Base-by-base conservation (phyloP, 148 eudicot genomes). In the Spergularia bocconei region DNA sequence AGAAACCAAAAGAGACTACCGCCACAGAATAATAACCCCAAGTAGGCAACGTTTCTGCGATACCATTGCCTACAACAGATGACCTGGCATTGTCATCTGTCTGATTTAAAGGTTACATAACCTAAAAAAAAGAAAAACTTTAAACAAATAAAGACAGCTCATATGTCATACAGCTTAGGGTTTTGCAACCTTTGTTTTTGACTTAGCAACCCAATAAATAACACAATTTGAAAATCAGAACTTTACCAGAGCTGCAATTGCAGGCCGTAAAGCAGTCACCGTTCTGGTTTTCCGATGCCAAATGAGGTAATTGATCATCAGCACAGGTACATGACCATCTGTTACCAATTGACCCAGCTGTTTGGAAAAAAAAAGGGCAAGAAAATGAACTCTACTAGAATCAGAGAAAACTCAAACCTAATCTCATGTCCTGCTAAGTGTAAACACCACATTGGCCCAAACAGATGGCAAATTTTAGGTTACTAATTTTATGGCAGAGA, bases 231-330 rank as follows among this genome's bases (percentile, higher is more conserved):
- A 52, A 33, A 21, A 29, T 21, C 5, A 74, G 68, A 20, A 59
- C 75, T 47, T 80, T 91, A 93, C 98, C 98, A 60, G 93, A 88
- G 73, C 82, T 78, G 88, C 98, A 93, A 72, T 86, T 77, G 85
- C 98, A 93, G 70, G 87, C 79, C 2, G 89, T 84, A 74, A 93
- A 93, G 86, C 98, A 93, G 78, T 71, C 81, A 59, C n/a, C 70
- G 47, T 72, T 79, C 62, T 67, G 86, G 64, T 71, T 82, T 63
- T 78, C 78, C 47, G 81, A 76, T 48, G 81, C 83, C 69, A 91
- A 68, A 75, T 56, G 61, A 75, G 98, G 98, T 55, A 91, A 78
- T 48, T 78, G 73, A 84, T 80, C 89, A 72, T 52, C 78, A 69
- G 75, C 65, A 77, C 98, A 93, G 53, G 75, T 41, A 80, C 98